Conservation (phyloP, 176 grass and related monocot species). For the sorghum (Sorghum bicolor) region DNA sequence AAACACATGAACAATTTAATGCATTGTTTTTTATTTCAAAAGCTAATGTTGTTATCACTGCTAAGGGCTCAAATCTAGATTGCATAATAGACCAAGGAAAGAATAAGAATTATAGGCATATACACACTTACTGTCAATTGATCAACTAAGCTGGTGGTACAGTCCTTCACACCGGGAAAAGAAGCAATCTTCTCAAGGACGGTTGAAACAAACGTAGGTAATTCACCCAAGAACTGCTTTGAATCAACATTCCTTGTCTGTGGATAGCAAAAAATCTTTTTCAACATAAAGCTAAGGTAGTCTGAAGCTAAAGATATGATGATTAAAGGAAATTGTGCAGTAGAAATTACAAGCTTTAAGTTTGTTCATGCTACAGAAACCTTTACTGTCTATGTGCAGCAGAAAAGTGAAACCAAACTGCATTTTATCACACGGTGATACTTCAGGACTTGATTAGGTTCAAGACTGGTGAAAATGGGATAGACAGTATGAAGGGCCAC, state of each 20-base stretch:
- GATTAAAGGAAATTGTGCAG: background rate
- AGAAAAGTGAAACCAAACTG: background rate
- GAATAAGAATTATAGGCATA: background rate
- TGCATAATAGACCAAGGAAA: background rate
- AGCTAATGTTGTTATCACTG: background rate
- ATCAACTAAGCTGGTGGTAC: constrained; percentile 55
- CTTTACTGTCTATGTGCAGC: background rate
- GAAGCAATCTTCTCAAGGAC: constrained; percentile 59
- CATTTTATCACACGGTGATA: background rate
- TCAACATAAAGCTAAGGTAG: background rate
- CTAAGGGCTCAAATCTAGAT: background rate
- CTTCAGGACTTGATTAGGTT: background rate
- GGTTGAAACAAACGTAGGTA: constrained; percentile 67
- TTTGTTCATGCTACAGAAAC: background rate
- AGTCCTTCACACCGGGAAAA: constrained; percentile 51
- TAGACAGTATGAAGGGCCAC: background rate
- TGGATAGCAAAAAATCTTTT: background rate
- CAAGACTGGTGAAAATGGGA: background rate
- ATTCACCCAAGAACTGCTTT: constrained; percentile 80
- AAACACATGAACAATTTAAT: constrained; percentile 36
- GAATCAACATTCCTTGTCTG: constrained; percentile 91
- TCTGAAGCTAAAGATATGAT: background rate
- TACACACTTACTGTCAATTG: constrained; percentile 76
- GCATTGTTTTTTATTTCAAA: background rate
- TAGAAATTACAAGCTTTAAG: background rate